Evolutionary conservation across 2,329 filamentous ascomycete genomes (phyloP).

Genomic region (Colletotrichum godetiae): DNA sequence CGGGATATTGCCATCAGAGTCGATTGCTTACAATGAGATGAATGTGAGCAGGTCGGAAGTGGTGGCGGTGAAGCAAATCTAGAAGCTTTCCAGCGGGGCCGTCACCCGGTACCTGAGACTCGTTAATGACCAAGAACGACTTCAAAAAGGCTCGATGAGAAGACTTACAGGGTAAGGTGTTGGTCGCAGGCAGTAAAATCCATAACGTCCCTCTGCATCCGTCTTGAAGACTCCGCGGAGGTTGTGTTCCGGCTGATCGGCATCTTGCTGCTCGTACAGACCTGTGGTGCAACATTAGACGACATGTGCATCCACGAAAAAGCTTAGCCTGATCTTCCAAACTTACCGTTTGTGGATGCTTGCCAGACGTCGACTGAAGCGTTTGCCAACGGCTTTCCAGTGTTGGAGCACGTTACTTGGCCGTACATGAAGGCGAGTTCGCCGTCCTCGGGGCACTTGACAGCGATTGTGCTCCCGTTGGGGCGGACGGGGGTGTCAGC

Average conservation of each 20-base stretch:
- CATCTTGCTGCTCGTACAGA: slow-evolving; percentile 73
- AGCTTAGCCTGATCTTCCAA: neutral
- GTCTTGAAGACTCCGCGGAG: slow-evolving; percentile 75
- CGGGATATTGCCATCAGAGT: too few species aligned
- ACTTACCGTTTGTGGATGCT: slow-evolving; percentile 75
- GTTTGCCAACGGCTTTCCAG: slow-evolving; percentile 71
- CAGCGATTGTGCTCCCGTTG: slow-evolving; percentile 77
- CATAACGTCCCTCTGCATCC: slow-evolving; percentile 70
- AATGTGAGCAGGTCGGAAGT: slow-evolving; percentile 69
- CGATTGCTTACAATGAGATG: slow-evolving; percentile 62
- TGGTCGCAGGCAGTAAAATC: slow-evolving; percentile 65
- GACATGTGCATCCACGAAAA: too few species aligned
- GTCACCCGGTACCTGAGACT: slow-evolving; percentile 51
- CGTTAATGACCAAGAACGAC: neutral
- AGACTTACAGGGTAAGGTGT: slow-evolving; percentile 53
- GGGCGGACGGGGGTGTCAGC: slow-evolving; percentile 75
- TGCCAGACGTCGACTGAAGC: slow-evolving; percentile 84
- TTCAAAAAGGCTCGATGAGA: too few species aligned
- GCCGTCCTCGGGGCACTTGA: slow-evolving; percentile 58
- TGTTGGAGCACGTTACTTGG: slow-evolving; percentile 63
- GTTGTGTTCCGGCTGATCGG: slow-evolving; percentile 70
- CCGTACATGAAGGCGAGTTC: slow-evolving; percentile 75
- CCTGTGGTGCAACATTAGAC: slow-evolving; percentile 31
- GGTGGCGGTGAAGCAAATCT: slow-evolving; percentile 64
- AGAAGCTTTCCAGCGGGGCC: slow-evolving; percentile 67